Conservation (phyloP, 176 grass and related monocot species). For the Elaeis guineensis region DNA sequence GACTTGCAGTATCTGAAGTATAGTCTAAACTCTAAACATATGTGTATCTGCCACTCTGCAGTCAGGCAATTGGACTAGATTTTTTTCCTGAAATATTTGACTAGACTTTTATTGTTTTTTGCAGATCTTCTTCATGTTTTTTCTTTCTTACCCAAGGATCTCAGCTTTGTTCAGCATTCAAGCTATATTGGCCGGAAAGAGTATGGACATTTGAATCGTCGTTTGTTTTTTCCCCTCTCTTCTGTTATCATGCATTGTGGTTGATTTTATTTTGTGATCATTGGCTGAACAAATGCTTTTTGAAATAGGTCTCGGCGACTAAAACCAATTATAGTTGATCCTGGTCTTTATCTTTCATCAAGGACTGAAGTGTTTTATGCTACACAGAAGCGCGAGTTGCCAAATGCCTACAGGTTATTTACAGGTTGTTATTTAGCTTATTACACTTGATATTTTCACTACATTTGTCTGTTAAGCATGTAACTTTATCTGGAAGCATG, state of each 20-base stretch:
- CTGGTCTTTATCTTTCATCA: slow-evolving; percentile 78
- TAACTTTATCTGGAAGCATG: not conserved
- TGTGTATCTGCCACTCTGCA: no score
- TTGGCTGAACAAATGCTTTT: not conserved
- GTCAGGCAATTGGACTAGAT: no score
- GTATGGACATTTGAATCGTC: slow-evolving; percentile 33
- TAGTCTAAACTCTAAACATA: no score
- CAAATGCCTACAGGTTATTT: slow-evolving; percentile 73
- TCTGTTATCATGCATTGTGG: no score
- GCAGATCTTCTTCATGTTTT: slow-evolving; percentile 95
- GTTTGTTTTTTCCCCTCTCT: no score
- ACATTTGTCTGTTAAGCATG: not conserved
- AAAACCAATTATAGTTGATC: slow-evolving; percentile 85
- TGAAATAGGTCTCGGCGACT: slow-evolving; percentile 55
- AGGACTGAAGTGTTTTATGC: slow-evolving; percentile 80
- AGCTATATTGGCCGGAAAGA: slow-evolving; percentile 93
- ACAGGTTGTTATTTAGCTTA: slow-evolving; percentile 32
- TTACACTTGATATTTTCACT: not conserved
- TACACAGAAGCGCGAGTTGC: slow-evolving; percentile 83
- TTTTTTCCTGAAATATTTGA: not conserved
- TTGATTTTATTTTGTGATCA: no score
- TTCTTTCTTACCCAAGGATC: slow-evolving; percentile 78
- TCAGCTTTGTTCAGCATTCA: slow-evolving; percentile 90
- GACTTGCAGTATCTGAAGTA: no score
- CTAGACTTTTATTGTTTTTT: slow-evolving; percentile 24